A percentile compares a stretch with the other conserved stretches of the same genome.
phyloP scores from a whole-genome alignment of 2,329 filamentous ascomycete genomes.

The Basipetospora sp. region DNA sequence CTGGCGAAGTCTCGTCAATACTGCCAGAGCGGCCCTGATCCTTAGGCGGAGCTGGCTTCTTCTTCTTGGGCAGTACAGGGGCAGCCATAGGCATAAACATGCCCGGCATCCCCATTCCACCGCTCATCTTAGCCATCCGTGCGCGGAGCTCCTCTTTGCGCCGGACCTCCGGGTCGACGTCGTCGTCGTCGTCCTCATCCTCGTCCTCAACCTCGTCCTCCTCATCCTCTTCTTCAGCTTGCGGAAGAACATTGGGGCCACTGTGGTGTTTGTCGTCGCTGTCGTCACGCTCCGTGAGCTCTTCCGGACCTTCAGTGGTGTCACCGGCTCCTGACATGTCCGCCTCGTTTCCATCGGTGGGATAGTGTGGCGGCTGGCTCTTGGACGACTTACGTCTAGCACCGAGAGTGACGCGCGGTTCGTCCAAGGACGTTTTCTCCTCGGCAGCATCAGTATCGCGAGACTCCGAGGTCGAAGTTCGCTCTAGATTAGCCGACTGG shows the following conservation, averaged over 20 bases:
- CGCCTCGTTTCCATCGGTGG: slow-evolving; percentile 47
- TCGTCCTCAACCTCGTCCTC: slow-evolving; percentile 38
- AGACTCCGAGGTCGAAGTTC: slow-evolving; percentile 25
- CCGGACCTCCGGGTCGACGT: slow-evolving; percentile 73
- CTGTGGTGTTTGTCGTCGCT: slow-evolving; percentile 42
- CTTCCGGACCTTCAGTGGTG: slow-evolving; percentile 46
- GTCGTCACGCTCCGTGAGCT: slow-evolving; percentile 57
- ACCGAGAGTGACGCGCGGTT: slow-evolving; percentile 24
- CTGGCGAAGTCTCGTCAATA: slow-evolving; percentile 29
- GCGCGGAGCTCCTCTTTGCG: slow-evolving; percentile 79
- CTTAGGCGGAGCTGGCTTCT: slow-evolving; percentile 13
- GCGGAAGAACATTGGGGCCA: neutral
- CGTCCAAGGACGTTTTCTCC: slow-evolving; percentile 37
- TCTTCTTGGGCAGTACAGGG: slow-evolving; percentile 40
- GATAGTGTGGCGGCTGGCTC: slow-evolving; percentile 26
- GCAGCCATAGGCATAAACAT: slow-evolving; percentile 62
- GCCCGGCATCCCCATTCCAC: slow-evolving; percentile 89
- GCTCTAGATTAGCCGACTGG: slow-evolving; percentile 8
- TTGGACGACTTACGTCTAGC: slow-evolving; percentile 35
- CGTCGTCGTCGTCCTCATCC: slow-evolving; percentile 62
- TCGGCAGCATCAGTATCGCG: slow-evolving; percentile 32
- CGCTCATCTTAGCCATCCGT: slow-evolving; percentile 96
- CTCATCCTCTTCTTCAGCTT: slow-evolving; percentile 13
- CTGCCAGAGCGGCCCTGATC: slow-evolving; percentile 11
- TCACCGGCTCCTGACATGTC: slow-evolving; percentile 52